Evolutionary conservation across 1,284 basidiomycete genomes (phyloP), one percentile per base, ranked within the genome.

Genomic region (Erythrobasidium hasegawianum): DNA sequence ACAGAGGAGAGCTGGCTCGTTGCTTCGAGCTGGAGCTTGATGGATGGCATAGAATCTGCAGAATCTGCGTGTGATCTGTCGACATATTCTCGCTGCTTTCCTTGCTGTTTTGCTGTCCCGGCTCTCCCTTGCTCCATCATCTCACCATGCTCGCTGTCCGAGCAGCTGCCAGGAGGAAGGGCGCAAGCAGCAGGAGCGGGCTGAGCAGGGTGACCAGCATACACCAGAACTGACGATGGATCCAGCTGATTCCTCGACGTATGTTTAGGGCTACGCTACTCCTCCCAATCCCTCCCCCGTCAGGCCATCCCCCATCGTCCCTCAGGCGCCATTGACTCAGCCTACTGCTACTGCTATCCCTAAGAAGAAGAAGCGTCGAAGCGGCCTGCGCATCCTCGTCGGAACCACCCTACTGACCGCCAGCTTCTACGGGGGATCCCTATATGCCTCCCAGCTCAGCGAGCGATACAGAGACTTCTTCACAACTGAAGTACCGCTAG

Each of bases 401-500:
- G 70, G 78, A 52, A 79, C 79, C 62, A 76, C 79, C 59, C 69
- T 77, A 20, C 67, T 80, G 57, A 73, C 74, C 7, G 68, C 79
- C 45, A 72, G 75, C 64, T 89, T 90, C 79, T 92, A 91, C 79
- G 80, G 86, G 70, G 86, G 85, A 66, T 88, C 87, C 78, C 81
- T 86, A 20, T 88, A 89, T 75, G 80, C 84, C 69, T 84, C 88
- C 22, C 86, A 87, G 81, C 82, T 86, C 73, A 85, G 83, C 75
- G 85, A 85, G 71, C 77, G 80, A 4, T 90, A 89, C 80, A 85
- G 87, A 76, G 86, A 90, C 73, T 82, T 92, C 75, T 93, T 93
- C 80, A 81, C 85, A 68, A 86, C 88, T 73, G 81, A 84, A 68
- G 85, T 91, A 55, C 91, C 90, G 2, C 77, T 79, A 26, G 93